Evolutionary conservation across 441 rosid genomes (phyloP), one percentile per base, ranked within the genome.

Genomic region (Breynia disticha): DNA sequence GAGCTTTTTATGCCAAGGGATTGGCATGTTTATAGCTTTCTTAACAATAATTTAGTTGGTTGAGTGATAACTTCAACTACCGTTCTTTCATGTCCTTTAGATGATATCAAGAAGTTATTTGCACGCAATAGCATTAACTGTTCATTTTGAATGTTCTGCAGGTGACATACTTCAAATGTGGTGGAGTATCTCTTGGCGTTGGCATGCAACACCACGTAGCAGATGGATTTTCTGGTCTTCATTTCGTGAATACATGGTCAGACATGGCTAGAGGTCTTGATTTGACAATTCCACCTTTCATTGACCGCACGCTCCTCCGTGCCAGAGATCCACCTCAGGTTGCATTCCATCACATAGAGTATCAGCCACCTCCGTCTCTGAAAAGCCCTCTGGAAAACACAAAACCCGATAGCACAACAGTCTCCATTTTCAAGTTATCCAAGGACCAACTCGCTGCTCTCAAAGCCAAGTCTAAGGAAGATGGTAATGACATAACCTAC

Each of bases 151-250:
- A 41, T 51, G 51, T 1, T 57, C 11, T 81, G 66, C 90, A 93
- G 98, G 79, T 91, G 38, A 93, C 98, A 12, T 70, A 72, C 69
- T 88, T 93, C 71, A 93, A 88, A 70, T 93, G 98, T 15, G 97
- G 98, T 11, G 97, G 98, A 59, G 91, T 69, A 42, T 93, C 98
- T 12, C 95, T 93, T 39, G 98, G 98, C 0, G 98, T 88, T 38
- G 98, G 98, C 16, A 93, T 88, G 95, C 98, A 88, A 63, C 98
- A 93, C 72, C 89, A 88, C 63, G 95, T 46, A 2, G 98, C 98
- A 2, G 98, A 93, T 65, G 98, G 98, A 35, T 88, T 68, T 71
- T 93, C 97, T 35, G 97, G 97, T 55, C 93, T 93, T 49, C 98
- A 88, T 67, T 88, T 93, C 54, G 81, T 93, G 51, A 93, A 93